These are phyloP conservation scores for Erigeron philadelphicus DNA, from an alignment of 140 eudicot species.

Conservation along the genomic window DNA sequence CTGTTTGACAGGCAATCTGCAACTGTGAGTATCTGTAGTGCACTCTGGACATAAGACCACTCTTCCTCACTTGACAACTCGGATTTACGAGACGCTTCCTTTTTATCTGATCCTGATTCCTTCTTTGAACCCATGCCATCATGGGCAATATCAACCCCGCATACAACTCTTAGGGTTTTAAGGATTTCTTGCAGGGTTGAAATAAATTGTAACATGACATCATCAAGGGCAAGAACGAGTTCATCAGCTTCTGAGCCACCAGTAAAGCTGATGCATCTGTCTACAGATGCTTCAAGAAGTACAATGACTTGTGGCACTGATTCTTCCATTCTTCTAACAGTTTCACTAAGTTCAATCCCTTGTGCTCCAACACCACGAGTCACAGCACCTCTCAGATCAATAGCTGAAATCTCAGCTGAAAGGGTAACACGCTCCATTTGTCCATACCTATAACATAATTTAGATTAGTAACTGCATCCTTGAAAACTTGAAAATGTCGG, in stretches of 20 bases:
- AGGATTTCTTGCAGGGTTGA: constrained; percentile 79
- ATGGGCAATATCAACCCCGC: constrained; percentile 67
- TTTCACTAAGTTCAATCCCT: constrained; percentile 95
- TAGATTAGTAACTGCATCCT: constrained; percentile 2
- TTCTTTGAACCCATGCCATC: constrained; percentile 47
- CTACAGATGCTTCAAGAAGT: constrained; percentile 94
- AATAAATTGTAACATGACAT: constrained; percentile 74
- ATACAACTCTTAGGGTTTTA: constrained; percentile 71
- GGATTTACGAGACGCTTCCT: constrained; percentile 58
- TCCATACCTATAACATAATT: constrained; percentile 55
- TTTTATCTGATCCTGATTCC: constrained; percentile 61
- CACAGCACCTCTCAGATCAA: constrained; percentile 90
- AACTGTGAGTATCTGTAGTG: constrained; percentile 88
- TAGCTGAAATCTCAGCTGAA: constrained; percentile 69
- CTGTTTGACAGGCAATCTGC: constrained; percentile 87
- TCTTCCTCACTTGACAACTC: constrained; percentile 94
- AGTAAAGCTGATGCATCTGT: constrained; percentile 90
- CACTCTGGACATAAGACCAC: constrained; percentile 95
- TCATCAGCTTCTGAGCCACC: constrained; percentile 98
- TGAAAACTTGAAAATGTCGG: background rate
- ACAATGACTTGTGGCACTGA: constrained; percentile 92
- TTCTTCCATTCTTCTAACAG: constrained; percentile 98
- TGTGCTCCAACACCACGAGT: constrained; percentile 82
- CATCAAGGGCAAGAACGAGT: constrained; percentile 84
- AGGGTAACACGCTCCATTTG: constrained; percentile 92